phyloP scores from a whole-genome alignment of 192 early-diverging fungal species.

The Podila minutissima region DNA sequence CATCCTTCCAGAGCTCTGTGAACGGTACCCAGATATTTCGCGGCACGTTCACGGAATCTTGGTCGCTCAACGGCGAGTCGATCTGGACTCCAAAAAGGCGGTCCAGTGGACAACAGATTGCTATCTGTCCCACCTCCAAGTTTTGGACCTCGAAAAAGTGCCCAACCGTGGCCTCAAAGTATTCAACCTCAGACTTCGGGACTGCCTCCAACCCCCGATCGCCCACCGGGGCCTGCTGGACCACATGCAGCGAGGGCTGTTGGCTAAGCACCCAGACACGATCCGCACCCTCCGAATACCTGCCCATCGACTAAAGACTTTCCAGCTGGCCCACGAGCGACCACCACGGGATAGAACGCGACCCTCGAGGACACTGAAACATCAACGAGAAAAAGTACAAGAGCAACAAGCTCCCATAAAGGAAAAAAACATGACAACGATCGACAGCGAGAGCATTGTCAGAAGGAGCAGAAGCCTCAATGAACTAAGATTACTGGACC shows the following conservation, averaged over 20 bases:
- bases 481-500: neutral
- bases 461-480: too few relatives aligned
- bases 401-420: too few relatives aligned
- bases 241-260: neutral
- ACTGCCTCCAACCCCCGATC: neutral
- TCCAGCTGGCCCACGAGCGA: neutral
- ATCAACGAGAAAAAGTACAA: neutral
- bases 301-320: conserved; percentile 11
- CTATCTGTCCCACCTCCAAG: conserved; percentile 3
- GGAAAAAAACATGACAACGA: too few relatives aligned
- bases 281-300: conserved; percentile 4
- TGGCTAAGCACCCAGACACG: neutral
- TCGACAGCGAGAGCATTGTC: too few relatives aligned
- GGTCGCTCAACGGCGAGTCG: too few relatives aligned
- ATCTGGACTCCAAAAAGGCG: neutral
- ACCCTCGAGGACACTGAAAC: neutral
- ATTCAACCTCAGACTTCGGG: neutral
- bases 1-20: neutral
- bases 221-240: neutral
- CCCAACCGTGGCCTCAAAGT: neutral
- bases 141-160: neutral
- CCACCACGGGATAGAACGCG: neutral
- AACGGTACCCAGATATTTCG: neutral
- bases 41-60: too few relatives aligned
- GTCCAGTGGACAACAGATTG: neutral